Evolutionary conservation across 257 asterid genomes (phyloP), one percentile per base, ranked within the genome.

Genomic region (Ophiorrhiza pumila): DNA sequence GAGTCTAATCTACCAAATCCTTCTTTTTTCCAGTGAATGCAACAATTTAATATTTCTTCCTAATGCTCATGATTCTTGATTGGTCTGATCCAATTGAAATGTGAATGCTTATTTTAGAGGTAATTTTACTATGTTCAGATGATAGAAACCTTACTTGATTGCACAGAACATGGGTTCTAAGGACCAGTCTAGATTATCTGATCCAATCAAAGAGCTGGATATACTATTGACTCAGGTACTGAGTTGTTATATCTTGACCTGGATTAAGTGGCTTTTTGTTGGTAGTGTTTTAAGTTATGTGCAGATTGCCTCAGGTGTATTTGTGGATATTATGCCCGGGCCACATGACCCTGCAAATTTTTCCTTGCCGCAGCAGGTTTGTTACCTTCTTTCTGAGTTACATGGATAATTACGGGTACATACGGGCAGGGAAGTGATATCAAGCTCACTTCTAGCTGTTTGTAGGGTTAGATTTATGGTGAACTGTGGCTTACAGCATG

Each of bases 301-400:
- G 80, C 92, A 94, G 97, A 88, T 92, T 75, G 95, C 95, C 73
- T 90, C 92, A 53, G 88, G 94, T 72, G 62, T 90, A 65, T 89
- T 97, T 20, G 68, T 90, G 70, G 97, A 95, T 81, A 89, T 95
- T 79, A 92, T 95, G 99, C 91, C 99, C 17, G 99, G 99, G 75
- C 78, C 85, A 45, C 71, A 63, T 34, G 98, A 95, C 79, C 99
- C 98, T 66, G 93, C 97, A 49, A 95, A 95, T 85, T 95, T 89
- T 50, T 59, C 96, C 56, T 69, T 95, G 86, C 98, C 99, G 32
- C 97, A 95, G 77, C 97, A 89, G 98, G 98, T 95, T 49, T 58
- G 74, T 68, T 68, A 58, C 68, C 15, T 79, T 71, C 43, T 79
- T 29, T 29, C 47, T 45, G 46, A 55, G 68, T 60, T 64, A 22